These are phyloP conservation scores for Solioccasus polychromus DNA, from an alignment of 768 basidiomycete genomes.

Conservation along the genomic window DNA sequence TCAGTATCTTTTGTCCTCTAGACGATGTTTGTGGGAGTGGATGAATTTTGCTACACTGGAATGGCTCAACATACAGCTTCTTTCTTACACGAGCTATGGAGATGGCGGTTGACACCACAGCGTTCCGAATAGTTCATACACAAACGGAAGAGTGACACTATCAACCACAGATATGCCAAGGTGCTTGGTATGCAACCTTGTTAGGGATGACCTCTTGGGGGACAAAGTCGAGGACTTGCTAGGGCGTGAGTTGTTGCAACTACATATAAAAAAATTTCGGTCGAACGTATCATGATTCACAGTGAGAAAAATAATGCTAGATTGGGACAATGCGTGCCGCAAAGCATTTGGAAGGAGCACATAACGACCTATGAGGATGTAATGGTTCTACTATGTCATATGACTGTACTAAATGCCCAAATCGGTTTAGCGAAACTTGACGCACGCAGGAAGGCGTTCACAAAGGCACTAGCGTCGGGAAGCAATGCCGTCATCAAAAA, in stretches of 20 bases:
- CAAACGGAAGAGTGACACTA: constrained; percentile 54
- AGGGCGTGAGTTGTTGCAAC: constrained; percentile 48
- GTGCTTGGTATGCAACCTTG: constrained; percentile 62
- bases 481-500: constrained; percentile 24
- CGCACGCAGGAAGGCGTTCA: constrained; percentile 45
- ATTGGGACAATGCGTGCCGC: constrained; percentile 71
- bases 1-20: constrained; percentile 58
- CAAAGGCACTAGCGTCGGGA: constrained; percentile 43
- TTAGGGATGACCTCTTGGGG: constrained; percentile 78
- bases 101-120: no score
- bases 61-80: no score
- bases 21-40: no score
- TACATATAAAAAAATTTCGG: not conserved
- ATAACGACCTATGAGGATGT: constrained; percentile 72
- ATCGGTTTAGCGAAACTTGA: constrained; percentile 63
- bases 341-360: constrained; percentile 43
- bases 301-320: constrained; percentile 67
- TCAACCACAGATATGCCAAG: constrained; percentile 60
- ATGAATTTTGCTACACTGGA: no score
- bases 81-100: no score
- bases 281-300: constrained; percentile 7
- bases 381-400: not conserved
- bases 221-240: constrained; percentile 68
- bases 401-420: constrained; percentile 9
- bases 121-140: constrained; percentile 44